Percentiles rank a stretch among this genome's conserved stretches.
Evolutionary conservation across 352 stramenopile species (phyloP).

Genomic region (Phytopythium helicoides): DNA sequence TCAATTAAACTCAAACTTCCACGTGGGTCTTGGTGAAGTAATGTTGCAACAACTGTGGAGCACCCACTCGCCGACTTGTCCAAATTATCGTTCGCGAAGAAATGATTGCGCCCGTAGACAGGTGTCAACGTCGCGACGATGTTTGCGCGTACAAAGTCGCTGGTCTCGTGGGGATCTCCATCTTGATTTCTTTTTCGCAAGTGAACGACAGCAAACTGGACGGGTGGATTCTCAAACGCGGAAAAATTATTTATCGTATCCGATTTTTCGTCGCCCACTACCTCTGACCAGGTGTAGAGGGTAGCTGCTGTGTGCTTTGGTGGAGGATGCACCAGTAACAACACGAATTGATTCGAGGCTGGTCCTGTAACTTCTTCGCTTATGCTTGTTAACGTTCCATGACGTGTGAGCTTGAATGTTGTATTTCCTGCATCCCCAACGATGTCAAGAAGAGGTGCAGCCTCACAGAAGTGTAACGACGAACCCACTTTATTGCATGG

Average conservation of each 20-base stretch:
- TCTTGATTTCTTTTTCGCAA: background rate
- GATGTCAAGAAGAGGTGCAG: conserved; percentile 37
- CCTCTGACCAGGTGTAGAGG: conserved; percentile 21
- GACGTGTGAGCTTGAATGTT: conserved; percentile 41
- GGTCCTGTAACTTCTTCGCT: conserved; percentile 33
- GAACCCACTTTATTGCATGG: background rate
- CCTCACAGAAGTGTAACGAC: conserved; percentile 31
- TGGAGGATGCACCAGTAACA: conserved; percentile 48
- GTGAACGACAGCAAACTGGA: conserved; percentile 37
- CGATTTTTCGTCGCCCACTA: background rate
- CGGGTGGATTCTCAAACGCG: conserved; percentile 37
- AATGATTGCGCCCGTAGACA: conserved; percentile 14
- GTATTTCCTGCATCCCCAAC: conserved; percentile 47
- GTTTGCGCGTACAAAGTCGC: conserved; percentile 11
- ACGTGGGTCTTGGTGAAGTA: conserved; percentile 34
- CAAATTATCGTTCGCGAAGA: conserved; percentile 9
- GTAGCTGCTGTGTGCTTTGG: conserved; percentile 16
- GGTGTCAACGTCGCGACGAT: conserved; percentile 39
- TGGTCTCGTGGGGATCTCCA: background rate
- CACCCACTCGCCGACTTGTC: too few relatives aligned
- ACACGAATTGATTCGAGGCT: conserved; percentile 12
- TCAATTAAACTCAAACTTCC: conserved; percentile 53
- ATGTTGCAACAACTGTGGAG: conserved; percentile 15
- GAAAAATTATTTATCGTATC: conserved; percentile 1
- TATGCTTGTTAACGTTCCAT: conserved; percentile 34